A percentile compares a stretch with the other conserved stretches of the same genome.
Evolutionary conservation across 2,329 filamentous ascomycete genomes (phyloP).

Genomic region (Trichophyton equinum): DNA sequence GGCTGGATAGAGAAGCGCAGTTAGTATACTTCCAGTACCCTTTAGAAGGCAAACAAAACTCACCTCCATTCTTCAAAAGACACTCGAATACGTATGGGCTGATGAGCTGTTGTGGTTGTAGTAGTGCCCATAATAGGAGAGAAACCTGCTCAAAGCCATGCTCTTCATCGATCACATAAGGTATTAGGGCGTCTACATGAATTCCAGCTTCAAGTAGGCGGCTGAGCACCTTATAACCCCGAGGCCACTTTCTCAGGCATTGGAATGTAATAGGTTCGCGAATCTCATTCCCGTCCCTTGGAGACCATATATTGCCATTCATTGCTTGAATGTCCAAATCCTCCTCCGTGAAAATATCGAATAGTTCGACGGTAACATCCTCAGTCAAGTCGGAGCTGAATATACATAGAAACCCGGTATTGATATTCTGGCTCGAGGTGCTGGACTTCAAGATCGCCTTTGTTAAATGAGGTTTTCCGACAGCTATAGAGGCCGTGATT

Average conservation of each 20-base stretch:
- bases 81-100: conserved; percentile 47
- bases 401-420: conserved; percentile 44
- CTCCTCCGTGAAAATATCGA: conserved; percentile 36
- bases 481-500: conserved; percentile 38
- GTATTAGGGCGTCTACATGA: conserved; percentile 45
- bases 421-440: conserved; percentile 33
- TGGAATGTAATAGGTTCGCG: conserved; percentile 41
- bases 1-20: conserved; percentile 23
- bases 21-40: conserved; percentile 5
- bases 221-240: conserved; percentile 41
- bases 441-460: conserved; percentile 6
- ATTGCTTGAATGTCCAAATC: conserved; percentile 7
- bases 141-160: conserved; percentile 45
- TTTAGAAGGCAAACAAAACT: conserved; percentile 4
- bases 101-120: conserved; percentile 51
- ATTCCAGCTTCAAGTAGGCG: conserved; percentile 46
- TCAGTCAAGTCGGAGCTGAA: conserved; percentile 42
- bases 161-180: conserved; percentile 34
- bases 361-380: conserved; percentile 39
- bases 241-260: conserved; percentile 44
- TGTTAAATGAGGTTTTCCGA: conserved; percentile 36
- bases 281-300: conserved; percentile 33
- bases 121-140: conserved; percentile 48
- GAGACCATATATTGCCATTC: conserved; percentile 25
- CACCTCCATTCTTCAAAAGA: conserved; percentile 39